Percentiles rank a stretch among this genome's conserved stretches.
Conservation (phyloP, 768 basidiomycete species). For the Panaeolus cyanescens region DNA sequence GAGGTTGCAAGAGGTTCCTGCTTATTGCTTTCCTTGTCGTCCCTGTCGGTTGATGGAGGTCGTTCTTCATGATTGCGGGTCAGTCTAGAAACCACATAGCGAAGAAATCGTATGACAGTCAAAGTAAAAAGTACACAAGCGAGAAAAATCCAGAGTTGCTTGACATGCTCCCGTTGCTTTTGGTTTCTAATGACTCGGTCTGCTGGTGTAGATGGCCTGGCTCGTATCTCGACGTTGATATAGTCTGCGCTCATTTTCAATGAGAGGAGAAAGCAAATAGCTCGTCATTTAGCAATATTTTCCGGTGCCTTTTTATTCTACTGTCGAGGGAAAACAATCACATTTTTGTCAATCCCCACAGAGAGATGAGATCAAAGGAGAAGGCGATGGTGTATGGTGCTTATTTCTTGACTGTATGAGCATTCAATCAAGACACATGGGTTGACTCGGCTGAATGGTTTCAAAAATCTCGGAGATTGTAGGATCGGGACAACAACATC, state of each 20-base stretch:
- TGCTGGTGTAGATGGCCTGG: conserved; percentile 22
- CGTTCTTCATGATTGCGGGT: background rate
- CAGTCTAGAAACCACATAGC: conserved; percentile 15
- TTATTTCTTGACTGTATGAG: conserved; percentile 11
- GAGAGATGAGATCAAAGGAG: conserved; percentile 15
- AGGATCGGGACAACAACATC: background rate
- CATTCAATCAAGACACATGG: conserved; percentile 17
- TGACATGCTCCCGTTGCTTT: conserved; percentile 37
- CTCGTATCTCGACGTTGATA: conserved; percentile 4
- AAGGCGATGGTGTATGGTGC: conserved; percentile 12
- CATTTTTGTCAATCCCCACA: conserved; percentile 22
- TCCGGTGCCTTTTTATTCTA: conserved; percentile 19
- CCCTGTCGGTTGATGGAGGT: conserved; percentile 5
- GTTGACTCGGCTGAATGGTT: conserved; percentile 19
- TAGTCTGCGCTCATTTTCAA: conserved; percentile 2
- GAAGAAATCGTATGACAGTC: conserved; percentile 30
- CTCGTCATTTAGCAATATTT: background rate
- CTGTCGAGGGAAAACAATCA: conserved; percentile 23
- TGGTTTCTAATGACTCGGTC: conserved; percentile 34
- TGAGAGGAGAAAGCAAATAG: background rate
- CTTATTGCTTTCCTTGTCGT: conserved; percentile 23
- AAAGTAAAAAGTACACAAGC: conserved; percentile 37
- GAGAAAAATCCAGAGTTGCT: conserved; percentile 42
- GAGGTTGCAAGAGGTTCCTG: conserved; percentile 5
- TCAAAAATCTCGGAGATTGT: conserved; percentile 21